Conservation (phyloP, 768 basidiomycete species). For the Leccinum disarticulatum region DNA sequence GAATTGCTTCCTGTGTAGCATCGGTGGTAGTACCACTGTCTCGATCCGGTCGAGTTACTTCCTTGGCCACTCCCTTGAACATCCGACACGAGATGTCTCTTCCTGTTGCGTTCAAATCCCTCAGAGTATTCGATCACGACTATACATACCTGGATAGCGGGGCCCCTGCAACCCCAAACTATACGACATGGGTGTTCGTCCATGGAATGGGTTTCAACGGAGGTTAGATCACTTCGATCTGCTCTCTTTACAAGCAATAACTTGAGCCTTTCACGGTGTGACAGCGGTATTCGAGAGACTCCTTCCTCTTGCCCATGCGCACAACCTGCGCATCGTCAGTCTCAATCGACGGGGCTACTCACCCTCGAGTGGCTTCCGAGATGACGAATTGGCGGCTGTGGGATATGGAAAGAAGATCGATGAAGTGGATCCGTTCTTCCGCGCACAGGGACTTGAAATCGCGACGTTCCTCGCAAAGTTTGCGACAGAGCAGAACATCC, state of each 20-base stretch:
- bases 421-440: constrained; percentile 15
- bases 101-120: constrained; percentile 1
- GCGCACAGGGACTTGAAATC: constrained; percentile 19
- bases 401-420: constrained; percentile 17
- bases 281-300: constrained; percentile 18
- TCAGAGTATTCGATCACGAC: constrained; percentile 17
- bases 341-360: constrained; percentile 28
- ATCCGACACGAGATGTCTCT: constrained; percentile 4
- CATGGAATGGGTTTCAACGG: constrained; percentile 24
- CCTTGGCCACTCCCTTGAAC: neutral
- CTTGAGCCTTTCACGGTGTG: neutral
- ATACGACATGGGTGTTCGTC: constrained; percentile 24
- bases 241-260: neutral
- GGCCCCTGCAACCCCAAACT: constrained; percentile 13
- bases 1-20: neutral
- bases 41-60: neutral
- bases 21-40: neutral
- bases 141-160: constrained; percentile 27
- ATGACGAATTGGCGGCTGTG: constrained; percentile 10
- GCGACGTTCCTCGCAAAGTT: constrained; percentile 19
- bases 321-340: constrained; percentile 25
- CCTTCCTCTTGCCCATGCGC: constrained; percentile 20
- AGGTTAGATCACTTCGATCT: constrained; percentile 8
- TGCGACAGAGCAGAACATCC: constrained; percentile 17
- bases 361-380: constrained; percentile 25